These are phyloP conservation scores for Mortierella sp. DNA, from an alignment of 371 early-diverging fungal genomes.

Conservation along the genomic window DNA sequence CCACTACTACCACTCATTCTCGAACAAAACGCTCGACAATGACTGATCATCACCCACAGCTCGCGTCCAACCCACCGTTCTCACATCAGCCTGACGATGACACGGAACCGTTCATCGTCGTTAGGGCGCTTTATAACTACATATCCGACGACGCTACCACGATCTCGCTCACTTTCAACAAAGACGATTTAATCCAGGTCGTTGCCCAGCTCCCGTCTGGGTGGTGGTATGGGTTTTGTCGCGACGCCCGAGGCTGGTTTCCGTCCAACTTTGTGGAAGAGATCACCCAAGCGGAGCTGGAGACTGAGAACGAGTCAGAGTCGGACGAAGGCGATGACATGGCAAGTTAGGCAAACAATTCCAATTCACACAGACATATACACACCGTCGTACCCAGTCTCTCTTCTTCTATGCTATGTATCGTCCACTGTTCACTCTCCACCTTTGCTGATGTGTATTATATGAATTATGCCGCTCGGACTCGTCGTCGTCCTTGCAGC, in stretches of 20 bases:
- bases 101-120: conserved; percentile 32
- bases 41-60: conserved; percentile 29
- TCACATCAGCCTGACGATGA: conserved; percentile 13
- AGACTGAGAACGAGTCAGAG: conserved; percentile 11
- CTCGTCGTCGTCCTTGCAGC: too few species aligned
- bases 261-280: conserved; percentile 62
- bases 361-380: neutral
- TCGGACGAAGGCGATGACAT: conserved; percentile 17
- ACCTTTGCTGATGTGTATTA: neutral
- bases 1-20: too few species aligned
- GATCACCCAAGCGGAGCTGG: conserved; percentile 57
- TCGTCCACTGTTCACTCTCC: neutral
- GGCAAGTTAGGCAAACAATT: conserved; percentile 10
- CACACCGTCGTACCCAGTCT: neutral
- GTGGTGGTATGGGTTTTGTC: conserved; percentile 91
- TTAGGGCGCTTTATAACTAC: conserved; percentile 43
- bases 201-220: conserved; percentile 85
- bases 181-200: conserved; percentile 87
- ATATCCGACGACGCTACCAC: conserved; percentile 57
- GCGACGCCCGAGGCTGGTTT: conserved; percentile 85
- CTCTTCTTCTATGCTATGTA: neutral
- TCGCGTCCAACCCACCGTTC: conserved; percentile 71
- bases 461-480: too few species aligned
- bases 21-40: conserved; percentile 59
- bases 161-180: conserved; percentile 74